Percentiles rank a stretch among this genome's conserved stretches.
These are phyloP conservation scores for Bondarzewia mesenterica DNA, from an alignment of 1,284 basidiomycete species.

Conservation along the genomic window DNA sequence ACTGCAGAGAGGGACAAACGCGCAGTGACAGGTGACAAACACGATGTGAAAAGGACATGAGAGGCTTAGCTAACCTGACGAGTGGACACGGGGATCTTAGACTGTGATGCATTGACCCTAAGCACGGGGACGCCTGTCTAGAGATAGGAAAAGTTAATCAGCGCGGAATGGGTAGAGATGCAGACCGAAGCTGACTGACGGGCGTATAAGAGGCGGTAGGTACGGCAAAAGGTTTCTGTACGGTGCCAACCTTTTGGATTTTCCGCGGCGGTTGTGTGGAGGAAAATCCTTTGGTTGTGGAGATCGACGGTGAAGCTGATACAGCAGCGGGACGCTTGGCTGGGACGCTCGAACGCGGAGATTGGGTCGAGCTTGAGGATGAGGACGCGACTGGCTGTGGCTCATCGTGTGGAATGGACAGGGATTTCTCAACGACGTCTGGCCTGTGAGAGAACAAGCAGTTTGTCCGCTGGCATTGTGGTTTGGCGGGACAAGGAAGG, in stretches of 20 bases:
- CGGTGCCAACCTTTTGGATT: slow-evolving; percentile 41
- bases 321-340: slow-evolving; percentile 12
- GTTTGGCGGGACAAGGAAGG: slow-evolving; percentile 53
- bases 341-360: slow-evolving; percentile 2
- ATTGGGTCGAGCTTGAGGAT: neutral
- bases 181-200: slow-evolving; percentile 20
- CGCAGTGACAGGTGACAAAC: slow-evolving; percentile 6
- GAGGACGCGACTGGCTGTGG: slow-evolving; percentile 16
- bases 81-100: slow-evolving; percentile 57
- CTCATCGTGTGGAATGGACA: slow-evolving; percentile 32
- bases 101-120: slow-evolving; percentile 52
- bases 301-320: slow-evolving; percentile 5
- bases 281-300: slow-evolving; percentile 8
- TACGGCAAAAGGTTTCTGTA: slow-evolving; percentile 31
- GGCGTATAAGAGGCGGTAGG: slow-evolving; percentile 30
- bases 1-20: neutral
- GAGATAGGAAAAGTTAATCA: neutral
- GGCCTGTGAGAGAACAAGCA: slow-evolving; percentile 61
- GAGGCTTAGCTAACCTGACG: slow-evolving; percentile 44
- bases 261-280: slow-evolving; percentile 48
- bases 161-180: neutral
- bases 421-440: slow-evolving; percentile 27
- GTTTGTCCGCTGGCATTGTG: slow-evolving; percentile 36
- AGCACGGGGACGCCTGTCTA: slow-evolving; percentile 63
- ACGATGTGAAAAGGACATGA: slow-evolving; percentile 4